phyloP scores from a whole-genome alignment of 2,329 filamentous ascomycete genomes.

The Aspergillus sp. region DNA sequence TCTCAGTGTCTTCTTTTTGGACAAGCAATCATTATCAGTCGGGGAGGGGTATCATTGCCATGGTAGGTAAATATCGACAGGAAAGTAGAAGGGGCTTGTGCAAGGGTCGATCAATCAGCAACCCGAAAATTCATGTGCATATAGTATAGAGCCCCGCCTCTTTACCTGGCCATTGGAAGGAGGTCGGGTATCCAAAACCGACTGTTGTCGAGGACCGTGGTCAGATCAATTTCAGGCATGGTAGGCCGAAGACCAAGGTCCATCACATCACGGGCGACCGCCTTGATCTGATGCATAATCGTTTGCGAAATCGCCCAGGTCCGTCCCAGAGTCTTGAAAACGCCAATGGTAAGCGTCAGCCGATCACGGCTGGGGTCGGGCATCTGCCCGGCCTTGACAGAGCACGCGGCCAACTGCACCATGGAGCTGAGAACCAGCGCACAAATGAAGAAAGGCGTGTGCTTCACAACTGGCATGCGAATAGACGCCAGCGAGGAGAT shows the following conservation, averaged over 20 bases:
- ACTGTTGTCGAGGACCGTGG: conserved; percentile 34
- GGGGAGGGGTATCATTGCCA: conserved; percentile 12
- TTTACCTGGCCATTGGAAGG: conserved; percentile 35
- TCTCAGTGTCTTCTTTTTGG: not conserved
- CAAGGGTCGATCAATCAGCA: not conserved
- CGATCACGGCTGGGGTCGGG: conserved; percentile 64
- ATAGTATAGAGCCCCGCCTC: conserved; percentile 29
- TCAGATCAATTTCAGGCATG: conserved; percentile 39
- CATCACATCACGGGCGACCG: conserved; percentile 74
- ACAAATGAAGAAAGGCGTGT: conserved; percentile 84
- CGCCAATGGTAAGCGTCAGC: conserved; percentile 76
- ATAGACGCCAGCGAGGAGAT: conserved; percentile 73
- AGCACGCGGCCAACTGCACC: conserved; percentile 80
- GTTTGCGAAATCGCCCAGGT: conserved; percentile 73
- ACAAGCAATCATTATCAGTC: conserved; percentile 4
- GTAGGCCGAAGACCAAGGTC: conserved; percentile 42
- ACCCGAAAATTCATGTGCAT: not conserved
- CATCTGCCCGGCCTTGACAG: conserved; percentile 57
- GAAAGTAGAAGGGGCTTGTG: not conserved
- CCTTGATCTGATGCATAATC: conserved; percentile 72
- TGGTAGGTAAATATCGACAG: conserved; percentile 5
- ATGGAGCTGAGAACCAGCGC: conserved; percentile 76
- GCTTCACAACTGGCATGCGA: conserved; percentile 61
- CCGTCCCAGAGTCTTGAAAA: conserved; percentile 66
- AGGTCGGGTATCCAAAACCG: conserved; percentile 39